phyloP scores from a whole-genome alignment of 2,329 filamentous ascomycete genomes.

The Exophiala phaeomuriformis region DNA sequence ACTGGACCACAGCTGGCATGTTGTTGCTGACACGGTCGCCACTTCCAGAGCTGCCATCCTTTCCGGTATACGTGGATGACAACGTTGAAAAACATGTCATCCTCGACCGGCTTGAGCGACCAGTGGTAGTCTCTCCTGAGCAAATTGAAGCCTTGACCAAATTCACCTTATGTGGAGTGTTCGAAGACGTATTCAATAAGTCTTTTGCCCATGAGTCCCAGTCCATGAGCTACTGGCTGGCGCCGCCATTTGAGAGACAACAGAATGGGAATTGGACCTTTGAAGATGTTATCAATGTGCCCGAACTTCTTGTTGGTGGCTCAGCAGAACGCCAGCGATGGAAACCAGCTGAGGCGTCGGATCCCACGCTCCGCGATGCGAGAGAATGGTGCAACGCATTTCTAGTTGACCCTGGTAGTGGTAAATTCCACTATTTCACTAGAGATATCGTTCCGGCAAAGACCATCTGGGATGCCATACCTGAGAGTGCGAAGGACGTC shows the following conservation, averaged over 20 bases:
- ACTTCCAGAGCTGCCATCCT: constrained; percentile 58
- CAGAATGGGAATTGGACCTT: background rate
- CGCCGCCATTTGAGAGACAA: constrained; percentile 43
- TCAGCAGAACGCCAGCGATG: constrained; percentile 39
- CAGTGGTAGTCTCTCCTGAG: constrained; percentile 41
- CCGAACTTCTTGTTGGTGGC: constrained; percentile 31
- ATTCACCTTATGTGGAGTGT: constrained; percentile 65
- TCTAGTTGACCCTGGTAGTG: constrained; percentile 51
- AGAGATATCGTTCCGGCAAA: constrained; percentile 43
- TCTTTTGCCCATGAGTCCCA: constrained; percentile 57
- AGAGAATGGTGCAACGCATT: constrained; percentile 44
- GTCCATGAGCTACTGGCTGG: constrained; percentile 76
- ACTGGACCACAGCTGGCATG: constrained; percentile 43
- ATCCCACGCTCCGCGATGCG: constrained; percentile 31
- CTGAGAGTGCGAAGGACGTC: constrained; percentile 38
- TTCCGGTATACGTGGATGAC: constrained; percentile 65
- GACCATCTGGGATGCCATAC: constrained; percentile 59
- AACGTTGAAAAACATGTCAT: constrained; percentile 53
- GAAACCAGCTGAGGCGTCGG: constrained; percentile 26
- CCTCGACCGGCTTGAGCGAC: constrained; percentile 39
- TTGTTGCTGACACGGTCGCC: constrained; percentile 61
- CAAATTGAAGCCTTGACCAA: constrained; percentile 52
- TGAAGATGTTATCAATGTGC: constrained; percentile 17
- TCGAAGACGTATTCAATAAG: constrained; percentile 85
- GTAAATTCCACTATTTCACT: constrained; percentile 53